Evolutionary conservation across 2,329 filamentous ascomycete species (phyloP).

Genomic region (Podosphaera xanthii): DNA sequence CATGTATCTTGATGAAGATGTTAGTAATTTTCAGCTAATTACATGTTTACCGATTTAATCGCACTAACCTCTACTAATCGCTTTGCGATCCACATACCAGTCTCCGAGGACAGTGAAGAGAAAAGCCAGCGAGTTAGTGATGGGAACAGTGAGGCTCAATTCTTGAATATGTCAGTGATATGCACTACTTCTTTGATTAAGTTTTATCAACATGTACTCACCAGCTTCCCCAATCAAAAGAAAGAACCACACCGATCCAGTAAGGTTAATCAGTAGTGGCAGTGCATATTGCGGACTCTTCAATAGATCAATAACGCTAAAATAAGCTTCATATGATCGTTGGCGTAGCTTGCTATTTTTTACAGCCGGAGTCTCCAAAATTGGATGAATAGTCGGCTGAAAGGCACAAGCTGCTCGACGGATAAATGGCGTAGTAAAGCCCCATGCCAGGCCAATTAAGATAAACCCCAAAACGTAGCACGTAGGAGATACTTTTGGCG

Average conservation of each 20-base stretch:
- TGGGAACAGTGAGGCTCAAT: conserved; percentile 76
- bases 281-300: conserved; percentile 65
- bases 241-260: conserved; percentile 93
- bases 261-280: conserved; percentile 68
- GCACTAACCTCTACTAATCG: conserved; percentile 53
- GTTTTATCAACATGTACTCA: conserved; percentile 18
- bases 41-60: background rate
- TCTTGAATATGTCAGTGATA: conserved; percentile 27
- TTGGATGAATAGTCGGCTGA: conserved; percentile 34
- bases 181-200: no score
- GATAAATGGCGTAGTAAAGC: conserved; percentile 82
- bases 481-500: conserved; percentile 22
- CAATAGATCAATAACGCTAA: conserved; percentile 56
- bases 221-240: conserved; percentile 78
- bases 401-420: conserved; percentile 61
- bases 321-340: conserved; percentile 41
- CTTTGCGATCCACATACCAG: conserved; percentile 84
- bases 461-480: conserved; percentile 80
- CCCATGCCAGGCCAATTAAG: conserved; percentile 80
- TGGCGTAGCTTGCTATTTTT: conserved; percentile 35
- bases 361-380: conserved; percentile 28
- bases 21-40: conserved; percentile 1
- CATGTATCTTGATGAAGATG: conserved; percentile 40
- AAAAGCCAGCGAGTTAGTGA: conserved; percentile 85
- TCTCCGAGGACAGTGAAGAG: conserved; percentile 89